Evolutionary conservation across 2,329 filamentous ascomycete genomes (phyloP).

Genomic region (Nothophoma quercina): DNA sequence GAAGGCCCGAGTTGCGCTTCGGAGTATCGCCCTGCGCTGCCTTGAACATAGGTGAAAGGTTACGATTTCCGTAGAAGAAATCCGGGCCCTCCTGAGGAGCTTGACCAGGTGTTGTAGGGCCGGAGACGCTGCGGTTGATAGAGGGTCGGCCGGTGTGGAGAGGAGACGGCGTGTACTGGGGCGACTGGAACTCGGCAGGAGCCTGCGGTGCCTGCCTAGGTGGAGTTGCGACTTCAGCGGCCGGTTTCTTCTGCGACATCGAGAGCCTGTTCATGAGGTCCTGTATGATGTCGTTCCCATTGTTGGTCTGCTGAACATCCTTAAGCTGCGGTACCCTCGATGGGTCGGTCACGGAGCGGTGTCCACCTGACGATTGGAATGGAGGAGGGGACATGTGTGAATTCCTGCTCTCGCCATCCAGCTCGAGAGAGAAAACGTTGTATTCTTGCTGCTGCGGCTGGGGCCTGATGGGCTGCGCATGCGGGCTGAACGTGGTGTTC

Average conservation of each 20-base stretch:
- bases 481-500: slow-evolving; percentile 57
- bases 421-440: slow-evolving; percentile 71
- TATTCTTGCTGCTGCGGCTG: slow-evolving; percentile 54
- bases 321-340: slow-evolving; percentile 36
- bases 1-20: slow-evolving; percentile 53
- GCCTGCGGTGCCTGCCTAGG: slow-evolving; percentile 31
- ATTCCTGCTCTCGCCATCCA: slow-evolving; percentile 55
- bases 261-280: slow-evolving; percentile 52
- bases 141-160: slow-evolving; percentile 45
- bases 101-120: slow-evolving; percentile 44
- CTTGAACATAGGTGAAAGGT: slow-evolving; percentile 59
- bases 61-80: slow-evolving; percentile 54
- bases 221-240: slow-evolving; percentile 28
- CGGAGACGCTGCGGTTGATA: slow-evolving; percentile 39
- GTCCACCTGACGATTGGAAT: slow-evolving; percentile 28
- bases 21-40: slow-evolving; percentile 54
- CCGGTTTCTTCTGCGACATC: slow-evolving; percentile 40
- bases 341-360: slow-evolving; percentile 44
- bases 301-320: slow-evolving; percentile 48
- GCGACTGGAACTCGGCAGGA: slow-evolving; percentile 32
- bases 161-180: slow-evolving; percentile 50
- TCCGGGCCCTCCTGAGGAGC: slow-evolving; percentile 35
- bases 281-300: slow-evolving; percentile 54
- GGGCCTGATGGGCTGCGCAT: slow-evolving; percentile 25
- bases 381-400: slow-evolving; percentile 34